A percentile compares a stretch with the other conserved stretches of the same genome.
Evolutionary conservation across 805 yeast genomes (phyloP).

Genomic region (Clavispora santaluciae): DNA sequence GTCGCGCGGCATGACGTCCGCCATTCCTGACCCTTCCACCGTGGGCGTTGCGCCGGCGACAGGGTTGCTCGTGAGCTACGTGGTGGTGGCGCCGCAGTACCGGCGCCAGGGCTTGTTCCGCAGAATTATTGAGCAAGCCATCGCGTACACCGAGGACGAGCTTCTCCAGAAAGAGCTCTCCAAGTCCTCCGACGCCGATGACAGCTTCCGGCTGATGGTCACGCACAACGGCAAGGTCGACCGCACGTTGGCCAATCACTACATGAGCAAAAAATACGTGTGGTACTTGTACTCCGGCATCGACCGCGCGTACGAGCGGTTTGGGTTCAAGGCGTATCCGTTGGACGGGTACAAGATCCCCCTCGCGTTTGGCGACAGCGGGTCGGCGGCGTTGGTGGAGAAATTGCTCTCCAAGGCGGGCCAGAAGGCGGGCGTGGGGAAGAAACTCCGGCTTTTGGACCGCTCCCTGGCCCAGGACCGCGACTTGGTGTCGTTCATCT

Average conservation of each 20-base stretch:
- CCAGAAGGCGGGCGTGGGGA: slow-evolving; percentile 18
- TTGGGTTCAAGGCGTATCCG: slow-evolving; percentile 49
- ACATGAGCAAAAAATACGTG: slow-evolving; percentile 31
- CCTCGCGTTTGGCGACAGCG: slow-evolving; percentile 11
- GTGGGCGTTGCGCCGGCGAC: slow-evolving; percentile 32
- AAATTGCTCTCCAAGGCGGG: slow-evolving; percentile 13
- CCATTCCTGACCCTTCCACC: slow-evolving; percentile 26
- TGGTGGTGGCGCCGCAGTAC: slow-evolving; percentile 23
- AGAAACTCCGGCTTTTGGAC: slow-evolving; percentile 24
- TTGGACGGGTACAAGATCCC: slow-evolving; percentile 33
- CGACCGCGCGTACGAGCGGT: slow-evolving; percentile 58
- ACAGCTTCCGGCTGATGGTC: slow-evolving; percentile 31
- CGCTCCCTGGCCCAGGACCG: slow-evolving; percentile 21
- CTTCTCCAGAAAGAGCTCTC: slow-evolving; percentile 23
- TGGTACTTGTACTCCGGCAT: slow-evolving; percentile 67
- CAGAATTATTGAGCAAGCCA: slow-evolving; percentile 22
- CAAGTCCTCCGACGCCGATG: slow-evolving; percentile 19
- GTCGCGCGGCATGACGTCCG: slow-evolving; percentile 19
- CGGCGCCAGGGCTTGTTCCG: slow-evolving; percentile 28
- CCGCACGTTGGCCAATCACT: slow-evolving; percentile 25
- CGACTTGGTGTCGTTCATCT: slow-evolving; percentile 26
- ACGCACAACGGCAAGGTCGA: slow-evolving; percentile 26
- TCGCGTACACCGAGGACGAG: slow-evolving; percentile 27
- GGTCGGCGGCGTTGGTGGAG: slow-evolving; percentile 18
- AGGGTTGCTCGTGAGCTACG: slow-evolving; percentile 22